A percentile compares a stretch with the other conserved stretches of the same genome.
phyloP scores from a whole-genome alignment of 257 asterid species.

The Schizonepeta tenuifolia region DNA sequence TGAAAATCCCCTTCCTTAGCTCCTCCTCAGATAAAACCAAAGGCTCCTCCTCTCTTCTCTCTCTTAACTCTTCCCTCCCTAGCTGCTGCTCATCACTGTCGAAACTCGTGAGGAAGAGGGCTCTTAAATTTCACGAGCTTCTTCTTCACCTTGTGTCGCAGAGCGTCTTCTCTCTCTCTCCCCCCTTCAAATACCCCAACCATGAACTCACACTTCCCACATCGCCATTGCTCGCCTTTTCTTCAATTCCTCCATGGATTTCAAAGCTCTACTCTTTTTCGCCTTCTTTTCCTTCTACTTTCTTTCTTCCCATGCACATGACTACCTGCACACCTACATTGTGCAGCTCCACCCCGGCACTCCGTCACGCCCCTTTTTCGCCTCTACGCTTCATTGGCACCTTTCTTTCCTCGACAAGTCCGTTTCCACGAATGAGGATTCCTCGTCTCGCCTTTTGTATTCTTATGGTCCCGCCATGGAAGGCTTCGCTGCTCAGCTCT shows the following conservation, averaged over 20 bases:
- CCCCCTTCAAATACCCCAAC: conserved; percentile 25
- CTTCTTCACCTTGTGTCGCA: conserved; percentile 50
- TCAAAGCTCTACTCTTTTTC: conserved; percentile 37
- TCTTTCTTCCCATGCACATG: conserved; percentile 45
- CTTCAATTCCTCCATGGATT: conserved; percentile 26
- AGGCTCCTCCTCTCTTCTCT: conserved; percentile 40
- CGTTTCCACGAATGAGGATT: conserved; percentile 43
- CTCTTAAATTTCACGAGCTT: conserved; percentile 79
- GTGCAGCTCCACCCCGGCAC: conserved; percentile 82
- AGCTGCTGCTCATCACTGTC: conserved; percentile 45
- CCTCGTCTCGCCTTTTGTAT: conserved; percentile 69
- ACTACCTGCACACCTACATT: conserved; percentile 61
- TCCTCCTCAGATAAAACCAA: conserved; percentile 30
- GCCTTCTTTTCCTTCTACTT: conserved; percentile 36
- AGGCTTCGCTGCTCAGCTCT: conserved; percentile 86
- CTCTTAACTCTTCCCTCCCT: conserved; percentile 21
- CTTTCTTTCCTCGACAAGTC: conserved; percentile 65
- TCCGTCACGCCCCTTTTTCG: conserved; percentile 39
- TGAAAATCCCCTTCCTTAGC: conserved; percentile 36
- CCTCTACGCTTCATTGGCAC: conserved; percentile 82
- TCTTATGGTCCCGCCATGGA: conserved; percentile 77
- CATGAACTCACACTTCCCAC: conserved; percentile 30
- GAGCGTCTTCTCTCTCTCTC: conserved; percentile 54
- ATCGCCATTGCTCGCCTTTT: conserved; percentile 23
- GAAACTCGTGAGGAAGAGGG: conserved; percentile 92